phyloP scores from a whole-genome alignment of 768 basidiomycete genomes.

The Kwoniella sp. region DNA sequence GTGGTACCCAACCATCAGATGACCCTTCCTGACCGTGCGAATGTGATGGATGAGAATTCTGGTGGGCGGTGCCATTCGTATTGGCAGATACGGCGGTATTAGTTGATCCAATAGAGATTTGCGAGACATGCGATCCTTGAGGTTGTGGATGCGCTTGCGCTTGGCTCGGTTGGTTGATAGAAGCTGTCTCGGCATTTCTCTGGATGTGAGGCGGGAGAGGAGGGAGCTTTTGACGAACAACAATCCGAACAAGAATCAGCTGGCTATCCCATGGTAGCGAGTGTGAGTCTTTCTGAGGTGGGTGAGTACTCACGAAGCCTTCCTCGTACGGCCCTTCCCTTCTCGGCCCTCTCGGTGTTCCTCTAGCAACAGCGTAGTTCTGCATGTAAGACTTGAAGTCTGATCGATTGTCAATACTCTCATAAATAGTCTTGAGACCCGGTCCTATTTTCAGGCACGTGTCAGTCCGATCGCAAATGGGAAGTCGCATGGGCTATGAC shows the following conservation, averaged over 20 bases:
- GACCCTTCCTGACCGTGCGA: conserved; percentile 53
- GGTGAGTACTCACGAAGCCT: conserved; percentile 90
- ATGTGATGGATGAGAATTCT: conserved; percentile 11
- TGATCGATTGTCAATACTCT: conserved; percentile 87
- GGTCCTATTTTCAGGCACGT: conserved; percentile 57
- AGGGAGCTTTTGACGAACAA: conserved; percentile 45
- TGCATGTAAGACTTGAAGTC: conserved; percentile 98
- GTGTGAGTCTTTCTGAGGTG: too few species aligned
- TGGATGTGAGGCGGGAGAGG: conserved; percentile 54
- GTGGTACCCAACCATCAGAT: conserved; percentile 32
- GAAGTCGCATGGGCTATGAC: conserved; percentile 13
- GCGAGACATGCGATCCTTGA: conserved; percentile 25
- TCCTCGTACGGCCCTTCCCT: conserved; percentile 88
- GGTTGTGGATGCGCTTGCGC: background rate
- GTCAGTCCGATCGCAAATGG: background rate
- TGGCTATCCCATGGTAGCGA: background rate
- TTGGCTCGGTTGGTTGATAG: background rate
- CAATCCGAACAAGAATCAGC: too few species aligned
- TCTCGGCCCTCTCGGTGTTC: conserved; percentile 68
- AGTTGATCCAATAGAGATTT: conserved; percentile 42
- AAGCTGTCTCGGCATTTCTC: conserved; percentile 1
- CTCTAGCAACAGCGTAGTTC: conserved; percentile 90
- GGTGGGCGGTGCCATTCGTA: conserved; percentile 14
- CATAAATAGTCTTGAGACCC: conserved; percentile 82
- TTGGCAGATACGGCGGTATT: conserved; percentile 23